These are phyloP conservation scores for Plasmodium ovale DNA, from an alignment of 169 alveolate species.

Conservation along the genomic window DNA sequence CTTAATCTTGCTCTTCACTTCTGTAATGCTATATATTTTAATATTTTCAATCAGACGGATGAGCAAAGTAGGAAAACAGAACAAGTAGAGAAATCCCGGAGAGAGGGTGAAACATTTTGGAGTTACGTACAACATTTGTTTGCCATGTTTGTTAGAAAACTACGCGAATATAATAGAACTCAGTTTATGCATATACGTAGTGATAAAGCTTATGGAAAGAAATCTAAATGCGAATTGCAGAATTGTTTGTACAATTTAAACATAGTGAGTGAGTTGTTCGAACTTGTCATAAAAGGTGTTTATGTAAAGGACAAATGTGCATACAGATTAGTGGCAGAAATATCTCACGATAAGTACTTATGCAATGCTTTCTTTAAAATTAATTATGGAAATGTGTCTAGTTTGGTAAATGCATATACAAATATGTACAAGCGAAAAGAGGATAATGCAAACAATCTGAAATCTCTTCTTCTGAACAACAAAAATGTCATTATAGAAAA, in stretches of 20 bases:
- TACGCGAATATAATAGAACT: background rate
- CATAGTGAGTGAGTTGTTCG: conserved; percentile 46
- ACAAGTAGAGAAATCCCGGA: background rate
- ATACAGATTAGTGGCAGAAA: conserved; percentile 9
- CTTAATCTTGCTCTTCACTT: conserved; percentile 35
- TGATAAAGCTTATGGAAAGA: conserved; percentile 29
- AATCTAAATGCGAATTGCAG: conserved; percentile 21
- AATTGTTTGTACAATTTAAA: conserved; percentile 27
- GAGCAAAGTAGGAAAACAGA: background rate
- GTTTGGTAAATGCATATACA: background rate
- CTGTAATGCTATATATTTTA: conserved; percentile 34
- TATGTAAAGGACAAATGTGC: conserved; percentile 19
- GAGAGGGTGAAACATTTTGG: conserved; percentile 20
- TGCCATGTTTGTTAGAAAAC: background rate
- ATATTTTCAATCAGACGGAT: background rate
- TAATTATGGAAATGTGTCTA: background rate
- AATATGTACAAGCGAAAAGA: conserved; percentile 21
- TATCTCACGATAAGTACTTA: conserved; percentile 40
- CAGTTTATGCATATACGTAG: background rate
- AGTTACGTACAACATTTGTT: background rate
- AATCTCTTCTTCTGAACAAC: background rate
- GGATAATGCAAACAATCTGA: conserved; percentile 10
- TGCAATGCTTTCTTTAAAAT: conserved; percentile 29
- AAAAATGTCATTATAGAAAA: background rate
- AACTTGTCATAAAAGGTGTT: conserved; percentile 35